These are phyloP conservation scores for Mycena indigotica DNA, from an alignment of 768 basidiomycete genomes.

Conservation along the genomic window DNA sequence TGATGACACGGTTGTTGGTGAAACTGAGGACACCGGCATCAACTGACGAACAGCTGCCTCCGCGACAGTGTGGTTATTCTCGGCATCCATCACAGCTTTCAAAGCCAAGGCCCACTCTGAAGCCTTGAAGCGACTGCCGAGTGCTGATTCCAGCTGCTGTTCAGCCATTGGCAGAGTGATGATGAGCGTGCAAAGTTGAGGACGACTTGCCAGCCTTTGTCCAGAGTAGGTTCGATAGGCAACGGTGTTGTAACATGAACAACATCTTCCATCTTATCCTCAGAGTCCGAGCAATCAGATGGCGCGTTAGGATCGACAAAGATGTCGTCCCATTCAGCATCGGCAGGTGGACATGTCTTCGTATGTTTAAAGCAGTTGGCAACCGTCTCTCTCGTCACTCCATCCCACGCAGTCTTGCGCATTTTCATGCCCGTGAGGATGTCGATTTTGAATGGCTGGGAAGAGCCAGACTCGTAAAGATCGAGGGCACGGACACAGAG, in stretches of 20 bases:
- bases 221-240: not conserved
- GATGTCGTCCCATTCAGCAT: constrained; percentile 3
- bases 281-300: not conserved
- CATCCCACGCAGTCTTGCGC: constrained; percentile 34
- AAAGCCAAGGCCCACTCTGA: constrained; percentile 13
- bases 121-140: constrained; percentile 8
- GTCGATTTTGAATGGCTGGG: constrained; percentile 39
- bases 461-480: constrained; percentile 32
- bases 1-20: not conserved
- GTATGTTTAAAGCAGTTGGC: constrained; percentile 40
- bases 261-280: not conserved
- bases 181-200: not conserved
- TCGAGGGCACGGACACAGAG: constrained; percentile 33
- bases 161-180: not conserved
- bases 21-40: not conserved
- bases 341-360: constrained; percentile 22
- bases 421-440: constrained; percentile 38
- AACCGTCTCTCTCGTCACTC: constrained; percentile 33
- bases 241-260: not conserved
- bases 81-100: constrained; percentile 19
- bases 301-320: not conserved
- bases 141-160: constrained; percentile 5
- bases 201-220: constrained; percentile 1
- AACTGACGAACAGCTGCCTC: constrained; percentile 3
- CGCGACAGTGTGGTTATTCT: constrained; percentile 10